These are phyloP conservation scores for Botryotinia calthae DNA, from an alignment of 2,329 filamentous ascomycete genomes.

Conservation along the genomic window DNA sequence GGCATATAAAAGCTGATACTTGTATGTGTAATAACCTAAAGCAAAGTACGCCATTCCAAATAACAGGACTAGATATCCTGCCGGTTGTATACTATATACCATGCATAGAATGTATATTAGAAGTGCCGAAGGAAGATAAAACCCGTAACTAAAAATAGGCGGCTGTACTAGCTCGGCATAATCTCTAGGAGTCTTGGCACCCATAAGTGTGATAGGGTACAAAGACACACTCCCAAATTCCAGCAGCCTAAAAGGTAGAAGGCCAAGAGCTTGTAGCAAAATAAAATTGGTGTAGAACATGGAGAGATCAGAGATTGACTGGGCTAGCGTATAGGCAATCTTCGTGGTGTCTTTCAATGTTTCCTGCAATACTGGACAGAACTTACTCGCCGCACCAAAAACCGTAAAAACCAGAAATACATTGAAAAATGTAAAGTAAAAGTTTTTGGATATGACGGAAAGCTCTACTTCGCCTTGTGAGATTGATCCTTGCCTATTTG, in stretches of 20 bases:
- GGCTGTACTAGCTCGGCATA: conserved; percentile 79
- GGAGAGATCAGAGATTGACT: conserved; percentile 69
- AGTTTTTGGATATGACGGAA: conserved; percentile 95
- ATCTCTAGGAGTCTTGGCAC: conserved; percentile 85
- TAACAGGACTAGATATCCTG: conserved; percentile 76
- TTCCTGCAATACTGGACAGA: conserved; percentile 69
- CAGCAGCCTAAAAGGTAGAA: conserved; percentile 88
- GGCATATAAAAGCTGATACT: conserved; percentile 95
- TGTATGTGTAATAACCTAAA: conserved; percentile 86
- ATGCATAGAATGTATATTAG: conserved; percentile 93
- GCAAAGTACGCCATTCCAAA: conserved; percentile 81
- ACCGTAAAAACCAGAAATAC: conserved; percentile 94
- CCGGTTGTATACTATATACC: conserved; percentile 84
- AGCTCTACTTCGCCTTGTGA: conserved; percentile 93
- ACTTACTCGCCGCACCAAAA: conserved; percentile 74
- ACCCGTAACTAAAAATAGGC: conserved; percentile 90
- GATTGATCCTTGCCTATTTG: conserved; percentile 89
- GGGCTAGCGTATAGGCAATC: conserved; percentile 72
- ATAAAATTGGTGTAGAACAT: conserved; percentile 93
- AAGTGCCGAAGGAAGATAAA: conserved; percentile 89
- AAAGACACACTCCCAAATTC: conserved; percentile 83
- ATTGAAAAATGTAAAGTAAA: conserved; percentile 99
- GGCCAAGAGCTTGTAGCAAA: conserved; percentile 86
- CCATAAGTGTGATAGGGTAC: conserved; percentile 76
- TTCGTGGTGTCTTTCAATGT: conserved; percentile 75